Evolutionary conservation across 768 basidiomycete genomes (phyloP).

Genomic region (Leccinum longicurvipes): DNA sequence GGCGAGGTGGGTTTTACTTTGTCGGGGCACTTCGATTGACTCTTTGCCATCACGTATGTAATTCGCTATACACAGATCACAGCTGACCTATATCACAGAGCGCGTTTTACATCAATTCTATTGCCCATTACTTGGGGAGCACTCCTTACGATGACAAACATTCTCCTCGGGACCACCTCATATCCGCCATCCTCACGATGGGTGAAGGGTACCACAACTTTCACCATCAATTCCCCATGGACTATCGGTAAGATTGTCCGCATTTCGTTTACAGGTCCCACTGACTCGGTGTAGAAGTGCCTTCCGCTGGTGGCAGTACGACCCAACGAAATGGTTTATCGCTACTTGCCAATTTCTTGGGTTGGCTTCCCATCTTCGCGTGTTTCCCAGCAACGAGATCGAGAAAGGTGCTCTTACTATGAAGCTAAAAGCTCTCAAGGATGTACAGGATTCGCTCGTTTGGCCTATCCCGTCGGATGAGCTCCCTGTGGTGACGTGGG

Average conservation of each 20-base stretch:
- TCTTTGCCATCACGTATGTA: conserved; percentile 76
- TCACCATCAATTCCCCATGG: conserved; percentile 88
- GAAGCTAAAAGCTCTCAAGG: conserved; percentile 72
- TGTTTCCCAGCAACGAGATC: conserved; percentile 88
- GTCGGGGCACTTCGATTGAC: conserved; percentile 68
- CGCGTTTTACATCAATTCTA: conserved; percentile 86
- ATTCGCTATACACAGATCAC: neutral
- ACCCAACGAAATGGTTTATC: conserved; percentile 82
- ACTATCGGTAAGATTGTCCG: conserved; percentile 35
- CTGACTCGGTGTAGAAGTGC: conserved; percentile 57
- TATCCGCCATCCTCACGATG: conserved; percentile 81
- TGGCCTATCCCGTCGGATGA: conserved; percentile 60
- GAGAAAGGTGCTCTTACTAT: conserved; percentile 78
- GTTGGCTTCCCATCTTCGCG: conserved; percentile 75
- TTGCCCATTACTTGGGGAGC: conserved; percentile 81
- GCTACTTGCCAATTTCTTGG: conserved; percentile 56
- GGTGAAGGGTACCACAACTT: conserved; percentile 70
- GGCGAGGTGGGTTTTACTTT: conserved; percentile 74
- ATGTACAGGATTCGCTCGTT: conserved; percentile 53
- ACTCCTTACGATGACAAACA: conserved; percentile 80
- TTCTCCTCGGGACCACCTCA: conserved; percentile 72
- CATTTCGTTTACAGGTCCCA: conserved; percentile 2
- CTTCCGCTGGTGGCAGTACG: conserved; percentile 67
- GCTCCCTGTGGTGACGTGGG: conserved; percentile 79
- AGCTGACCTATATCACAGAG: conserved; percentile 42